Base-by-base conservation (phyloP, 2,329 filamentous ascomycete genomes). In the Venturia aucupariae region DNA sequence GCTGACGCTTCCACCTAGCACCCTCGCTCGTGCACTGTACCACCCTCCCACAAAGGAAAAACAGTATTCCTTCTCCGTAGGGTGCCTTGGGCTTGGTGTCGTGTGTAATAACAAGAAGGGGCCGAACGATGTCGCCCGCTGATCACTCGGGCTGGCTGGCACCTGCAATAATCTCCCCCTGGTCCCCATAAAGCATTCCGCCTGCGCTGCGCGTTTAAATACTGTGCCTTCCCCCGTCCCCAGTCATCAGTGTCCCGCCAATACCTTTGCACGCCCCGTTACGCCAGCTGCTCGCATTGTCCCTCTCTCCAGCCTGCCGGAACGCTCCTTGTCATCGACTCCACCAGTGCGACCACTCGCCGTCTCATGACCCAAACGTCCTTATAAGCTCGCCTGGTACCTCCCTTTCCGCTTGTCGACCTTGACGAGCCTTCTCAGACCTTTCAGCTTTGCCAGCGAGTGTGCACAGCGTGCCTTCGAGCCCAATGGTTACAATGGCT, bases 401-500 rank as follows among this genome's bases (percentile, higher is more conserved):
- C 44, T 27, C 27, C 38, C 41, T 51, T 60, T 41, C 61, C 39
- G 24, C 62, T 38, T 22, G 15, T 39, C 35, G 42, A 30, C 60
- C 41, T 22, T 60, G 41, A 27, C 48, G n/a, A 27, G 38, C 19
- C 55, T 61, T 19, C 55, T 55, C 27, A 4, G 42, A 46, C 46
- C 24, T 24, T 38, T 54, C 46, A 55, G 13, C 62, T 51, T 24
- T 11, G 30, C n/a, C 46, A 63, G 46, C 38, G 62, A 51, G 48
- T 22, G 62, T 57, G 35, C 24, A 22, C 44, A 38, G 30, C 32
- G 22, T 38, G 60, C 42, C 51, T 57, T 44, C 42, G 27, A 46
- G 60, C 55, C 73, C 72, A 74, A 77, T 77, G 75, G 72, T 75
- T 70, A 76, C 75, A 70, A 77, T 77, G 75, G 72, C 75, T 69